Conservation (phyloP, 2,329 filamentous ascomycete species). For the Rachicladosporium sp. region DNA sequence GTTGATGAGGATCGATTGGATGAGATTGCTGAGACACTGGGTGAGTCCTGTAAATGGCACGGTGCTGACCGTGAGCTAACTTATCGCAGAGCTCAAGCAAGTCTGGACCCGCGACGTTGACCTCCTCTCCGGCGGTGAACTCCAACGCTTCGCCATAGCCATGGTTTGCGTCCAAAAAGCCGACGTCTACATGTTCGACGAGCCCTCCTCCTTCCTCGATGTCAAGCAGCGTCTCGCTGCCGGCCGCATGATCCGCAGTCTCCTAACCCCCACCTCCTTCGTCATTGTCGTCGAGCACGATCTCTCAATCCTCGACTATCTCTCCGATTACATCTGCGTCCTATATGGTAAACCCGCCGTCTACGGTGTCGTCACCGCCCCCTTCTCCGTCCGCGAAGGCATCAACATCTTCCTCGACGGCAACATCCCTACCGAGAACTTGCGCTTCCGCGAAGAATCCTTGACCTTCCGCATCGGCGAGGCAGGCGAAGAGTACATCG, state of each 20-base stretch:
- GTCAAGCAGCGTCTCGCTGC: constrained; percentile 96
- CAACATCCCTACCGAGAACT: constrained; percentile 94
- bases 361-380: constrained; percentile 94
- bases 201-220: constrained; percentile 97
- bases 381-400: constrained; percentile 90
- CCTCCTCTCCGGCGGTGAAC: constrained; percentile 87
- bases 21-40: constrained; percentile 68
- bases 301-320: constrained; percentile 93
- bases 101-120: constrained; percentile 86
- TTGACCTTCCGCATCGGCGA: constrained; percentile 91
- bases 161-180: constrained; percentile 91
- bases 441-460: constrained; percentile 95
- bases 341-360: constrained; percentile 91
- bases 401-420: constrained; percentile 99
- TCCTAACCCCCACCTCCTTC: constrained; percentile 81
- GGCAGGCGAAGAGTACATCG: constrained; percentile 73
- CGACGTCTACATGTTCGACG: constrained; percentile 99
- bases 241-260: constrained; percentile 79
- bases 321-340: constrained; percentile 96
- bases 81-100: constrained; percentile 58
- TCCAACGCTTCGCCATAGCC: constrained; percentile 95
- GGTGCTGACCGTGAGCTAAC: too few relatives aligned
- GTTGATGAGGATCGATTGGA: constrained; percentile 59
- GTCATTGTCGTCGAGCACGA: constrained; percentile 99
- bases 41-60: too few relatives aligned